Base-by-base conservation (phyloP, 1,139 yeast genomes). In the Kodamaea alishanica region DNA sequence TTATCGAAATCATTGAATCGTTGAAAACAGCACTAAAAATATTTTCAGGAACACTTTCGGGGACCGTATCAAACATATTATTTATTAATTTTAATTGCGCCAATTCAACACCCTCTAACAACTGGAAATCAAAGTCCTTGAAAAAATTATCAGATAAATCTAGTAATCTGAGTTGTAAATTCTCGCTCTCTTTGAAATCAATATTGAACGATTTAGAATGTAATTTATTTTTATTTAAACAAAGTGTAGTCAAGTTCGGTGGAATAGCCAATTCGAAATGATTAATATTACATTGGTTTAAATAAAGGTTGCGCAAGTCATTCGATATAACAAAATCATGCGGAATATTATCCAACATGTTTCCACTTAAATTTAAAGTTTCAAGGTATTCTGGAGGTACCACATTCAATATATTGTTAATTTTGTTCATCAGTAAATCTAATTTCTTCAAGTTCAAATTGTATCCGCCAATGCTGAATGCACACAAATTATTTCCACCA, bases 91-190 rank as follows among this genome's bases (percentile, higher is more conserved):
- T 40, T 36, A 46, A 34, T 25, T 41, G 46, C 4, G 41, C 43
- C 28, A 44, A 26, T 5, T 22, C 23, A 5, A 35, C 10, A 5
- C 33, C 37, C 9, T 30, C 30, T 8, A 44, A 30, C 2, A 28
- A 15, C n/a, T 39, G 41, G 26, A 40, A 33, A 11, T 37, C 32
- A 8, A 46, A 34, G 15, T 40, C 40, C 34, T 46, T 46, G 33
- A 46, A 46, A 25, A 38, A 46, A 34, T 46, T 46, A 4, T 44
- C 49, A 3, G 44, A 36, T 22, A 46, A 40, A 32, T 46, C 45
- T n/a, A 46, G 35, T 3, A 28, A 12, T 6, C 30, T 37, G 25
- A 39, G 28, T 8, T 20, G 2, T 12, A n/a, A 26, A 12, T 9
- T 38, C 27, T 12, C 9, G 11, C 24, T 8, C 5, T 24, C 8